These are phyloP conservation scores for Alternaria sp. DNA, from an alignment of 2,329 filamentous ascomycete genomes.

Conservation along the genomic window DNA sequence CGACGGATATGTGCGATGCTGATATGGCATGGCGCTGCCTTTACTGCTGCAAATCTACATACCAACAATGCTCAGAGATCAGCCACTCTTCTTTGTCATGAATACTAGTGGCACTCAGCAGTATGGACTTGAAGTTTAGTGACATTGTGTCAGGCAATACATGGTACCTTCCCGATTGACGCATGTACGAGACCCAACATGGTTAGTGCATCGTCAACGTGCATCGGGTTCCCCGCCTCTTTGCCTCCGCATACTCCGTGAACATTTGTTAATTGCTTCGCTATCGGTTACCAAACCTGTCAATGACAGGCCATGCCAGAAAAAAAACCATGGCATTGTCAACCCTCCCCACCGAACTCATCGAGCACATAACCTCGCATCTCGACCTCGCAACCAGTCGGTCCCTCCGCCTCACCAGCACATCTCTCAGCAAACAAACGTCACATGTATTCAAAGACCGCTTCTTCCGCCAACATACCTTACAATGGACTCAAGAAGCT, in stretches of 20 bases:
- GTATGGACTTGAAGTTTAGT: neutral
- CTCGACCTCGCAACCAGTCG: constrained; percentile 29
- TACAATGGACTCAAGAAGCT: constrained; percentile 30
- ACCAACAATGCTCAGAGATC: neutral
- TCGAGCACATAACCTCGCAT: constrained; percentile 32
- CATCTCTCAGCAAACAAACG: constrained; percentile 27
- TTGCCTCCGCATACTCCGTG: neutral
- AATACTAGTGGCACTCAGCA: neutral
- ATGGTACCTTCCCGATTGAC: constrained; percentile 5
- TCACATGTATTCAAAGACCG: constrained; percentile 32
- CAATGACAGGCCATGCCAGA: neutral
- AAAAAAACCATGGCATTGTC: constrained; percentile 22
- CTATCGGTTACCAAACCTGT: neutral
- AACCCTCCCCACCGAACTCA: constrained; percentile 35
- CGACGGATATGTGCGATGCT: constrained; percentile 5
- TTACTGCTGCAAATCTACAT: constrained; percentile 3
- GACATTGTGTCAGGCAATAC: neutral
- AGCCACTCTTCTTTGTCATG: neutral
- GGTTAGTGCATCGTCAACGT: constrained; percentile 12
- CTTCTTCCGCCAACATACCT: constrained; percentile 32
- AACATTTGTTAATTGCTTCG: neutral
- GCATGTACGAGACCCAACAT: constrained; percentile 9
- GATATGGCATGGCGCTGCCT: neutral
- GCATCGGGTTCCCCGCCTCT: constrained; percentile 14
- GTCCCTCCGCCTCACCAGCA: constrained; percentile 32